Base-by-base conservation (phyloP, 352 stramenopile species). In the Phytophthora lateralis region DNA sequence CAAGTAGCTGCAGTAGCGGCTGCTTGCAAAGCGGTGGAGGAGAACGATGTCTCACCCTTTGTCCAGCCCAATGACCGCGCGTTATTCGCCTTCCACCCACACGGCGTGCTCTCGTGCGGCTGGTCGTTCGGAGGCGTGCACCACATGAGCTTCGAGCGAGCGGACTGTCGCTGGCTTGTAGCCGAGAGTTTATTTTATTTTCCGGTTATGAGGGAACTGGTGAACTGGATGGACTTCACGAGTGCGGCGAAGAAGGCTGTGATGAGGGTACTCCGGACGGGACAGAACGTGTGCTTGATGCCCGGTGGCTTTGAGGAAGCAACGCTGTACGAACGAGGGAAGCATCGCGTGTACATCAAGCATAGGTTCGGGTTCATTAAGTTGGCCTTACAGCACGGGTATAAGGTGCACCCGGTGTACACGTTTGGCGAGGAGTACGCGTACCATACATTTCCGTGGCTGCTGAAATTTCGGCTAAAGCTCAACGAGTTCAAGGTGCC, bases 241-340 rank as follows among this genome's bases (percentile, higher is more conserved):
- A 69, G 70, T 26, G 77, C 83, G 11, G 71, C 18, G 21, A 89
- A 84, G 60, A 5, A 18, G 0, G 75, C 63, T 6, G 81, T 90
- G 44, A 53, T 55, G 7, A 20, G n/a, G 14, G 48, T 91, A 30
- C 75, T 89, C 68, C 58, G 45, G 4, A 68, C 71, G 1, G 71
- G 71, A 0, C 66, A 82, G 35, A 96, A 93, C 69, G 32, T 95
- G 57, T 83, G 69, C 15, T 63, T 98, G 17, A 66, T 97, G 15
- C 93, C 95, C 0, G 95, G 96, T 9, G 96, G 96, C 12, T 98
- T 98, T 60, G 91, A 99, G 67, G 96, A 98, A 74, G 94, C 93
- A 6, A 97, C 95, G 15, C 61, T 98, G 11, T 97, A 82, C 47
- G 66, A 80, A 41, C 76, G 78, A 14, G 78, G 78, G 2, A 76